Evolutionary conservation across 2,329 filamentous ascomycete genomes (phyloP).

Genomic region (Malbranchea cinnamomea): DNA sequence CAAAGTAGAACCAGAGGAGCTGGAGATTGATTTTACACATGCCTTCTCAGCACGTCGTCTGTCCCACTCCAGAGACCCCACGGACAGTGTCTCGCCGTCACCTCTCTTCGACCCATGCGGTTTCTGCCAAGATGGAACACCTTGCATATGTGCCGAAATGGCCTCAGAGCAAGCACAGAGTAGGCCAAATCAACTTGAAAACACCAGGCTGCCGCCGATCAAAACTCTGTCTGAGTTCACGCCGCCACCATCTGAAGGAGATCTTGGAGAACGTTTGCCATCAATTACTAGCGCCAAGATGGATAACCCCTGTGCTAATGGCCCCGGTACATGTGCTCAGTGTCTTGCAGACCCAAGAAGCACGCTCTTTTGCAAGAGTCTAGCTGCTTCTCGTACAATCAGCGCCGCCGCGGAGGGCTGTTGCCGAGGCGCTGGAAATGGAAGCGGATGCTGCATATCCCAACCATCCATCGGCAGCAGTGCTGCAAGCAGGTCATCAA

Average conservation of each 20-base stretch:
- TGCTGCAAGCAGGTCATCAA: constrained; percentile 17
- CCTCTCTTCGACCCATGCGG: constrained; percentile 56
- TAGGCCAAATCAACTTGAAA: constrained; percentile 31
- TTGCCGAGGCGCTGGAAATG: constrained; percentile 49
- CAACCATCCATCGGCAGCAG: constrained; percentile 15
- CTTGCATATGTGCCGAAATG: constrained; percentile 66
- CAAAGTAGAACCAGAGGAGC: constrained; percentile 32
- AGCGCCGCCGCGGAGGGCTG: constrained; percentile 16
- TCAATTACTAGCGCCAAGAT: constrained; percentile 19
- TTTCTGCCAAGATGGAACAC: constrained; percentile 69
- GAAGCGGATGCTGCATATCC: constrained; percentile 48
- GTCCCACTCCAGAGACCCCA: constrained; percentile 13
- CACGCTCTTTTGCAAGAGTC: constrained; percentile 67
- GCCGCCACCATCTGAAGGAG: constrained; percentile 39
- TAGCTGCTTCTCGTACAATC: constrained; percentile 45
- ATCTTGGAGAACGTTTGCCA: constrained; percentile 36
- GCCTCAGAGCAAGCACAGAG: constrained; percentile 27
- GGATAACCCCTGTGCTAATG: constrained; percentile 41
- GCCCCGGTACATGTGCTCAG: constrained; percentile 65
- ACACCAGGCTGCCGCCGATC: constrained; percentile 29
- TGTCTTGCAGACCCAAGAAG: constrained; percentile 65
- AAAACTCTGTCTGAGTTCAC: constrained; percentile 35
- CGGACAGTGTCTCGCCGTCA: constrained; percentile 19
- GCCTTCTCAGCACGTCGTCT: constrained; percentile 41
- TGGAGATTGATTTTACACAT: constrained; percentile 62